Evolutionary conservation across 768 basidiomycete species (phyloP).

Genomic region (Podaxis sp.): DNA sequence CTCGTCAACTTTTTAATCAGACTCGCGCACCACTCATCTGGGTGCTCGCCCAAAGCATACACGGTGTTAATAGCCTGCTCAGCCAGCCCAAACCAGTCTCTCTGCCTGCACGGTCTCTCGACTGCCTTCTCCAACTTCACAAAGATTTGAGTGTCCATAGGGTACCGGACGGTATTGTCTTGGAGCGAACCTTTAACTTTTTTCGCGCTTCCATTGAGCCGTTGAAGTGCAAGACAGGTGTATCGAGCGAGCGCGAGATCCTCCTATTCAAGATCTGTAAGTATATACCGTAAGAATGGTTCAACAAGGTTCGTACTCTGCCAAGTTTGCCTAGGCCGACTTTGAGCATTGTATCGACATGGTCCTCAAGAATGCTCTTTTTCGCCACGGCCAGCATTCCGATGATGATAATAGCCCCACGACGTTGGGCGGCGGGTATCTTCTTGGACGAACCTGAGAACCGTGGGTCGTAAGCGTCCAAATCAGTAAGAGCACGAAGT

Average conservation of each 20-base stretch:
- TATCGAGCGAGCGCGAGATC: slow-evolving; percentile 91
- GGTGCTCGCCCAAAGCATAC: slow-evolving; percentile 92
- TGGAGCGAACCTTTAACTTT: slow-evolving; percentile 95
- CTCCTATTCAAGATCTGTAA: slow-evolving; percentile 40
- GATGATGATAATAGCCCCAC: slow-evolving; percentile 94
- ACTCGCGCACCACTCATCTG: slow-evolving; percentile 77
- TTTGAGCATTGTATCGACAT: slow-evolving; percentile 80
- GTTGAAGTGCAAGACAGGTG: slow-evolving; percentile 90
- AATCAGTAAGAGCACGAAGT: neutral
- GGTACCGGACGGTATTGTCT: slow-evolving; percentile 82
- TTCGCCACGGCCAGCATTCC: slow-evolving; percentile 94
- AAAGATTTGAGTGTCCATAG: slow-evolving; percentile 89
- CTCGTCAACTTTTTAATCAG: slow-evolving; percentile 82
- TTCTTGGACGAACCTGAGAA: slow-evolving; percentile 65
- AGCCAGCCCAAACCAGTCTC: slow-evolving; percentile 96
- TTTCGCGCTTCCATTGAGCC: slow-evolving; percentile 92
- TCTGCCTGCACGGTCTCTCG: slow-evolving; percentile 75
- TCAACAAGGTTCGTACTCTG: slow-evolving; percentile 50
- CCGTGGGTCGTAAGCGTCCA: neutral
- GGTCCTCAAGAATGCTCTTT: slow-evolving; percentile 70
- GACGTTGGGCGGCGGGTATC: slow-evolving; percentile 82
- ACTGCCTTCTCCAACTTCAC: slow-evolving; percentile 78
- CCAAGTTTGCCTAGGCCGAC: slow-evolving; percentile 85
- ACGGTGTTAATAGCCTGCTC: slow-evolving; percentile 97
- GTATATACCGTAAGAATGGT: neutral